Evolutionary conservation across 208 protist genomes (phyloP).

Genomic region (Leishmania mexicana): DNA sequence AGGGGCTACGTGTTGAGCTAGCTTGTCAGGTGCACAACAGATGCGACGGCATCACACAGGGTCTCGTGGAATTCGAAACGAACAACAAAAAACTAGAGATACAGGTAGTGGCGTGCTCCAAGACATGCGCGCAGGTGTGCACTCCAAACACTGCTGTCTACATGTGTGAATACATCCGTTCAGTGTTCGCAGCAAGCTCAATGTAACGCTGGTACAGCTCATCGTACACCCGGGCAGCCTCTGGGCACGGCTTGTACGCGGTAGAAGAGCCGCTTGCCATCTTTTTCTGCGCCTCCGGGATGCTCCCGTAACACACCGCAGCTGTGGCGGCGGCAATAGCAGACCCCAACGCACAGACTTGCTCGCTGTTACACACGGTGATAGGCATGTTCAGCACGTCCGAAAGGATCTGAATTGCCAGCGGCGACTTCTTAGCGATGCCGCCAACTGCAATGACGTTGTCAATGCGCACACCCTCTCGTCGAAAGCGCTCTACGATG

Average conservation of each 20-base stretch:
- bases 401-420: conserved; percentile 50
- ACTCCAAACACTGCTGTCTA: neutral
- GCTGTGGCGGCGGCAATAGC: conserved; percentile 60
- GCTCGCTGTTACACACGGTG: conserved; percentile 48
- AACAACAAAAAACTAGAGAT: neutral
- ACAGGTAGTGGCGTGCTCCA: neutral
- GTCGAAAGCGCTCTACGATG: conserved; percentile 55
- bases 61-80: neutral
- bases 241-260: conserved; percentile 35
- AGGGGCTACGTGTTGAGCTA: neutral
- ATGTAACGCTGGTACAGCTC: conserved; percentile 43
- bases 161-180: conserved; percentile 46
- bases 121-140: neutral
- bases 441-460: conserved; percentile 63
- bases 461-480: conserved; percentile 59
- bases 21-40: neutral
- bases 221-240: conserved; percentile 33
- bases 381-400: conserved; percentile 65
- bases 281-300: conserved; percentile 42
- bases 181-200: conserved; percentile 33
- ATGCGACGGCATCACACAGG: neutral
- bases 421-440: conserved; percentile 53
- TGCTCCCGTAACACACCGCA: conserved; percentile 40
- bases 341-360: conserved; percentile 57
- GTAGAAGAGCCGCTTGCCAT: conserved; percentile 44